phyloP scores from a whole-genome alignment of 148 eudicot genomes.

The Linanthus parryae region DNA sequence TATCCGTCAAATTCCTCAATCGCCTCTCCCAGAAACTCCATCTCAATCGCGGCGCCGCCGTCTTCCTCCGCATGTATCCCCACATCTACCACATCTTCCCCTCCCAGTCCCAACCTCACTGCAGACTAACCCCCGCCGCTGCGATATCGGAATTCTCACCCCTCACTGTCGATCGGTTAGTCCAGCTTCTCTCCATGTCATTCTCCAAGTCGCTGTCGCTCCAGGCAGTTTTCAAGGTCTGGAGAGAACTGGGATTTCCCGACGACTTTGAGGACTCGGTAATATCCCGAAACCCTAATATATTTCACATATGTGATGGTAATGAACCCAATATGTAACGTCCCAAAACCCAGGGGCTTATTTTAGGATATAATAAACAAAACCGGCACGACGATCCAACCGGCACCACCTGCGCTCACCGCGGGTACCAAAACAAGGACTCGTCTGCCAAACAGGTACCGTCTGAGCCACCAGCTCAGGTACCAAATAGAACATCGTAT shows the following conservation, averaged over 20 bases:
- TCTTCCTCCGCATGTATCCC: conserved; percentile 68
- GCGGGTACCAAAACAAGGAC: too few relatives aligned
- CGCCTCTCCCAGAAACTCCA: conserved; percentile 73
- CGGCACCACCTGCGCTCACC: too few relatives aligned
- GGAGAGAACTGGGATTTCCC: conserved; percentile 86
- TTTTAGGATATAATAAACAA: too few relatives aligned
- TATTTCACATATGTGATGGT: too few relatives aligned
- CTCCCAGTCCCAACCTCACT: conserved; percentile 31
- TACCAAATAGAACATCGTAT: too few relatives aligned
- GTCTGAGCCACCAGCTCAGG: too few relatives aligned
- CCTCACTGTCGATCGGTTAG: conserved; percentile 46
- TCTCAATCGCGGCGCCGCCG: conserved; percentile 78
- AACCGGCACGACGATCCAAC: too few relatives aligned
- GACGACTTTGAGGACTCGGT: conserved; percentile 92
- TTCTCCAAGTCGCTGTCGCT: conserved; percentile 49
- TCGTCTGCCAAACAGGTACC: too few relatives aligned
- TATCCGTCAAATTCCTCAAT: conserved; percentile 68
- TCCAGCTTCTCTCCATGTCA: conserved; percentile 66
- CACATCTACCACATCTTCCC: conserved; percentile 58
- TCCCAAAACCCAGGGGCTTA: too few relatives aligned
- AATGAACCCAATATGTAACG: too few relatives aligned
- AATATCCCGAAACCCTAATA: conserved; percentile 37
- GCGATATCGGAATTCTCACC: too few relatives aligned
- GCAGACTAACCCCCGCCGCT: conserved; percentile 28
- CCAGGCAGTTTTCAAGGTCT: conserved; percentile 70